A percentile compares a stretch with the other conserved stretches of the same genome.
phyloP scores from a whole-genome alignment of 2,329 filamentous ascomycete species.

The Trichoderma arundinaceum region DNA sequence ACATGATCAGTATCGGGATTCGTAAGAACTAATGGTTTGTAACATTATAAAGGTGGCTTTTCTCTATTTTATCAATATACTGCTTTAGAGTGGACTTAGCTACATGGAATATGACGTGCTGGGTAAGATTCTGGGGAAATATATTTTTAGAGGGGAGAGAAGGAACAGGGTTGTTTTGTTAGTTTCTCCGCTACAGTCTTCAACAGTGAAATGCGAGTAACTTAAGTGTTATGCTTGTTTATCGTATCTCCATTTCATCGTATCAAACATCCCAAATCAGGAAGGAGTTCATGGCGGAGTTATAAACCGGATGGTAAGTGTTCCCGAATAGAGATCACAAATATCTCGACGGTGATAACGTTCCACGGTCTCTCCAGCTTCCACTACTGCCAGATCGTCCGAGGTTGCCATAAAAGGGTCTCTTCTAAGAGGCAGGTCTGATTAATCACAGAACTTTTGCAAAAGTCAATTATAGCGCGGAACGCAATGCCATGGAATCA shows the following conservation, averaged over 20 bases:
- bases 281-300: constrained; percentile 11
- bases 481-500: background rate
- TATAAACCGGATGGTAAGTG: background rate
- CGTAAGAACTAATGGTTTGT: no score
- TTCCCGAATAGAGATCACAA: background rate
- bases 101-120: no score
- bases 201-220: background rate
- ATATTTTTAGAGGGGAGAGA: no score
- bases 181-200: background rate
- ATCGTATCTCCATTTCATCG: background rate
- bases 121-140: no score
- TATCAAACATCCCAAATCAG: background rate
- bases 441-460: constrained; percentile 13
- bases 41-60: no score
- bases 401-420: background rate
- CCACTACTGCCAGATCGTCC: background rate
- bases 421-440: background rate
- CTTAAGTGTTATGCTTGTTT: constrained; percentile 10
- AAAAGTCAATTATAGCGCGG: background rate
- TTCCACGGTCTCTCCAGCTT: background rate
- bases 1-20: background rate
- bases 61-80: no score
- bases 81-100: no score
- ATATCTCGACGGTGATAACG: background rate
- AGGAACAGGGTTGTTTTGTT: background rate